Evolutionary conservation across 768 basidiomycete genomes (phyloP).

Genomic region (Mycena crocata): DNA sequence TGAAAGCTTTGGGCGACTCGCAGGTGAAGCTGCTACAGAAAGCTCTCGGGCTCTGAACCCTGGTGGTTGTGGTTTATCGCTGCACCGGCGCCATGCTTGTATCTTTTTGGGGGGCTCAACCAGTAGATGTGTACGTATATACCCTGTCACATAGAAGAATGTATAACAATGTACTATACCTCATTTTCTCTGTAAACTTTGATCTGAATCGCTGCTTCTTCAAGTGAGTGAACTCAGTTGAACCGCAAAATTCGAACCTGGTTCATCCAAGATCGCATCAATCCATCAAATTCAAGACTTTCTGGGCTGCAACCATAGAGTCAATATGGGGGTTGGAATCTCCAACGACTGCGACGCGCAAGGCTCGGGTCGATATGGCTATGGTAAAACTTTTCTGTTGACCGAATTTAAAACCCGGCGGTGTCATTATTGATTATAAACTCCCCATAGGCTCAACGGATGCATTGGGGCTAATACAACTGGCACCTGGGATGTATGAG

Average conservation of each 20-base stretch:
- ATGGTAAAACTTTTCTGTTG: conserved; percentile 65
- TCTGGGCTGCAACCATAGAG: conserved; percentile 74
- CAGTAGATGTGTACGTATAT: conserved; percentile 18
- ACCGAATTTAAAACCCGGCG: background rate
- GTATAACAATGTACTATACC: too few species aligned
- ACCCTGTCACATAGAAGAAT: conserved; percentile 3
- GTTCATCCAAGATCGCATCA: too few species aligned
- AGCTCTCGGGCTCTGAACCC: conserved; percentile 32
- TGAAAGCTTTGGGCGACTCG: conserved; percentile 39
- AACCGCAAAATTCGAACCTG: background rate
- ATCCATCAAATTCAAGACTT: too few species aligned
- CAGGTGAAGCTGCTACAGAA: conserved; percentile 31
- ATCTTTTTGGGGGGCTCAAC: background rate
- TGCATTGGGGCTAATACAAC: conserved; percentile 47
- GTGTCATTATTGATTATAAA: conserved; percentile 34
- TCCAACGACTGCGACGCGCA: conserved; percentile 77
- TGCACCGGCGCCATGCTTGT: conserved; percentile 11
- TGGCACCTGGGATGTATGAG: conserved; percentile 40
- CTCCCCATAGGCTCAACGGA: conserved; percentile 54
- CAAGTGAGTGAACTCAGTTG: too few species aligned
- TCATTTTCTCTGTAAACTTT: too few species aligned
- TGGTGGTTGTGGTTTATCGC: background rate
- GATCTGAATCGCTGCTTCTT: too few species aligned
- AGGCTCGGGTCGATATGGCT: conserved; percentile 81
- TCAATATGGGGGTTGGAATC: conserved; percentile 78